Evolutionary conservation across 148 eudicot genomes (phyloP).

Genomic region (Fagopyrum esculentum): DNA sequence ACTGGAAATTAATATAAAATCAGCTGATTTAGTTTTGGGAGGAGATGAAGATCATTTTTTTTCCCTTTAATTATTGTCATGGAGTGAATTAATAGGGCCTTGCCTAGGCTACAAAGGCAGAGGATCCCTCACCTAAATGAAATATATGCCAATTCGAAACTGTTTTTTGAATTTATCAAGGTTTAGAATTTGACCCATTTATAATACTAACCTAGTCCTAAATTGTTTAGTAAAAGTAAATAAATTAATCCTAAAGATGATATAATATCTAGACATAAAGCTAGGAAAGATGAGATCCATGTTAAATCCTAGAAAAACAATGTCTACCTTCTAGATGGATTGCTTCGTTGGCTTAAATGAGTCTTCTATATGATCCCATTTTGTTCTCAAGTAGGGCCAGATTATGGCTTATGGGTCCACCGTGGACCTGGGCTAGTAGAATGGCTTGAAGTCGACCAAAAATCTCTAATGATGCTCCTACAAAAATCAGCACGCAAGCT

Average conservation of each 20-base stretch:
- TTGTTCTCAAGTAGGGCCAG: background rate
- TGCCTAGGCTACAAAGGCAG: too few relatives aligned
- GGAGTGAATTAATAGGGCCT: too few relatives aligned
- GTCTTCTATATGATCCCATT: background rate
- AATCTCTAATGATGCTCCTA: background rate
- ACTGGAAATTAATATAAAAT: background rate
- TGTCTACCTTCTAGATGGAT: background rate
- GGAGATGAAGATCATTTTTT: too few relatives aligned
- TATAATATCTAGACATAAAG: background rate
- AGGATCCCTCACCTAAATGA: too few relatives aligned
- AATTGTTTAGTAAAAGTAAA: background rate
- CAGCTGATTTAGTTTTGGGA: too few relatives aligned
- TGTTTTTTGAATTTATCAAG: too few relatives aligned
- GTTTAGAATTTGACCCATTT: background rate
- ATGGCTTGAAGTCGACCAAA: background rate
- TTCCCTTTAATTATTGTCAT: too few relatives aligned
- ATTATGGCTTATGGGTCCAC: background rate
- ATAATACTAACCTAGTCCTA: background rate
- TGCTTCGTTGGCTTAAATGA: background rate
- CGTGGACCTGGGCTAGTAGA: background rate
- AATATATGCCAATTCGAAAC: too few relatives aligned
- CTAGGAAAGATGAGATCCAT: background rate
- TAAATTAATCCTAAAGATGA: background rate
- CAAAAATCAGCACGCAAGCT: background rate
- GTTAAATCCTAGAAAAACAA: background rate